These are phyloP conservation scores for Xylaria sp. DNA, from an alignment of 2,329 filamentous ascomycete genomes.

Conservation along the genomic window DNA sequence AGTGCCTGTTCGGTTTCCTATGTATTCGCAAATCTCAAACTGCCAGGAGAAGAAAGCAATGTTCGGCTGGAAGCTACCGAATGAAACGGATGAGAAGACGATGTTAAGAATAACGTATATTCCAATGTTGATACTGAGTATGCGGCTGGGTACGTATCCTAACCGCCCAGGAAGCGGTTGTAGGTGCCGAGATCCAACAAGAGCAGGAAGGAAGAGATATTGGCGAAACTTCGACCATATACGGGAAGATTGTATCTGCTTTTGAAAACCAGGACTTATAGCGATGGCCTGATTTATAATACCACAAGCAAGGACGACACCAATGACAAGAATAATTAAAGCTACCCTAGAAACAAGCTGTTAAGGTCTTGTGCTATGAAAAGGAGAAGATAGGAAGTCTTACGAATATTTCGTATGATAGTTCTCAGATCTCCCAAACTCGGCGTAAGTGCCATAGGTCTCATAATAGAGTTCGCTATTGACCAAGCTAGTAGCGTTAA, in stretches of 20 bases:
- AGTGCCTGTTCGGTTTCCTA: slow-evolving; percentile 47
- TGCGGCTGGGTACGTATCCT: slow-evolving; percentile 37
- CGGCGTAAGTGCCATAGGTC: slow-evolving; percentile 42
- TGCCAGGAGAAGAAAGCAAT: slow-evolving; percentile 23
- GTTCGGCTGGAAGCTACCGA: slow-evolving; percentile 36
- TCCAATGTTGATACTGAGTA: slow-evolving; percentile 33
- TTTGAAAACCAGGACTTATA: slow-evolving; percentile 29
- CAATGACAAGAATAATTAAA: slow-evolving; percentile 34
- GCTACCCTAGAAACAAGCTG: background rate
- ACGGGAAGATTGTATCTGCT: slow-evolving; percentile 25
- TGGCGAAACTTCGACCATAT: slow-evolving; percentile 31
- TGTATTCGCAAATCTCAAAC: slow-evolving; percentile 37
- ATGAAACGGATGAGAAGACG: slow-evolving; percentile 34
- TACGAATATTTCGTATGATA: slow-evolving; percentile 48
- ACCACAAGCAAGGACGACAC: slow-evolving; percentile 32
- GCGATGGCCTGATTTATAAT: slow-evolving; percentile 31
- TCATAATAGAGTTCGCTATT: slow-evolving; percentile 43
- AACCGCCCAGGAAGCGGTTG: slow-evolving; percentile 32
- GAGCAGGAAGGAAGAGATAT: slow-evolving; percentile 31
- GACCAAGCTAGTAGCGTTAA: slow-evolving; percentile 48
- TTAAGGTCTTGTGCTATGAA: background rate
- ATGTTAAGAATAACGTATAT: slow-evolving; percentile 35
- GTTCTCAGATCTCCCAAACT: slow-evolving; percentile 46
- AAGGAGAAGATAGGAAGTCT: slow-evolving; percentile 11
- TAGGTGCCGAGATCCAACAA: slow-evolving; percentile 31